Base-by-base conservation (phyloP, 805 yeast species). In the Cyberlindnera mycetangii region DNA sequence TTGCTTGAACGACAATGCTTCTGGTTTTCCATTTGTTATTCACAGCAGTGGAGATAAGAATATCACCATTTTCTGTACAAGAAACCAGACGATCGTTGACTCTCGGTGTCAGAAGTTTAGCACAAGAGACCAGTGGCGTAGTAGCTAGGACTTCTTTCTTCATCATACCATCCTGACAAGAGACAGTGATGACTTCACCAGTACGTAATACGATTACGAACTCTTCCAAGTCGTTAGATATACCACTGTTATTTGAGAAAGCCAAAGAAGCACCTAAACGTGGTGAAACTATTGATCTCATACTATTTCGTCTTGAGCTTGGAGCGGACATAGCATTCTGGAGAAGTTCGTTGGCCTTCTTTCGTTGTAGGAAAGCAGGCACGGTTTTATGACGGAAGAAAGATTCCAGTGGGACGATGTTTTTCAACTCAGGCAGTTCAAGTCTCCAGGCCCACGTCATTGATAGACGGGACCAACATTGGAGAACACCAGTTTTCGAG, bases 81-180 rank as follows among this genome's bases (percentile, higher is more conserved):
- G 81, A 76, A 1, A 87, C 79, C 24, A 87, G 65, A 49, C 90
- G 69, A 59, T 86, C 93, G 55, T 79, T 82, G 20, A 86, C 82
- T 58, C 93, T 71, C 5, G 95, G 88, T 0, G 95, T 82, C 2
- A 74, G 59, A 10, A 88, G 60, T 48, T 76, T 75, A 41, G 74
- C 75, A 44, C 83, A 81, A 2, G 79, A 68, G 1, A 70, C 67
- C n/a, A 84, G 56, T 17, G 66, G 59, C 1, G 59, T 48, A 14
- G 53, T 42, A 2, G 69, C 60, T 10, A 73, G 32, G n/a, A 51
- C 44, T 7, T 67, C 60, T 33, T 60, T 64, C n/a, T 55, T 65
- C 8, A 72, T 40, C 0, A 65, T 49, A 3, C 85, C 84, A 50
- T 70, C 74, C 21, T 61, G 60, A 56, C 85, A 78, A 10, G 77